Evolutionary conservation across 345 rosid genomes (phyloP), one percentile per base, ranked within the genome.

Genomic region (Geranium rotundifolium): DNA sequence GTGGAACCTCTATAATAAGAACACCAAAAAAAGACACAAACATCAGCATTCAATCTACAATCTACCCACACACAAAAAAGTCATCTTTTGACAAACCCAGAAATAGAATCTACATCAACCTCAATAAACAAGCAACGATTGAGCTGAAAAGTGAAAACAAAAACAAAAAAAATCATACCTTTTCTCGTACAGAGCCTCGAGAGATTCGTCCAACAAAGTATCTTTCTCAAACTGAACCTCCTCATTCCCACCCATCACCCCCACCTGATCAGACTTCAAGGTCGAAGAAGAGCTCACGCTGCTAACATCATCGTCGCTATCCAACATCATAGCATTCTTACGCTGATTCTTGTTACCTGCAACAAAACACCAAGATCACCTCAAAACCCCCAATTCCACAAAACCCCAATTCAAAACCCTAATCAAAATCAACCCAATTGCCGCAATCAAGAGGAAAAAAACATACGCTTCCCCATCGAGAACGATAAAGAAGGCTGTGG

Each of bases 151-250:
- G n/a, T n/a, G n/a, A n/a, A n/a, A n/a, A n/a, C n/a, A n/a, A 58
- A 20, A 55, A 58, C 23, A 14, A 54, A 0, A 17, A 1, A 57
- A 56, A 71, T 18, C 66, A 30, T 17, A 84, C 98, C 97, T 82
- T 71, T 86, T 90, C 78, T 86, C 97, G 46, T 68, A 89, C 54
- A 89, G 72, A 69, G 86, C 90, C 78, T 93, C 99, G 2, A 93
- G 77, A 67, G 97, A 87, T 75, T 84, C 81, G 62, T 87, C 97
- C 27, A 93, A 72, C 66, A 83, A 64, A 69, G 63, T 71, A 76
- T 87, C 97, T 71, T 81, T 85, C 56, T 78, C 81, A 62, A 86
- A 18, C 57, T 82, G 81, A 64, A 79, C 88, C 41, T 84, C 95
- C 39, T 86, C 97, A 34, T 60, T 71, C 52, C 73, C 88, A 4